Percentiles rank a stretch among this genome's conserved stretches.
phyloP scores from a whole-genome alignment of 768 basidiomycete species.

The Lenzites betulinus region DNA sequence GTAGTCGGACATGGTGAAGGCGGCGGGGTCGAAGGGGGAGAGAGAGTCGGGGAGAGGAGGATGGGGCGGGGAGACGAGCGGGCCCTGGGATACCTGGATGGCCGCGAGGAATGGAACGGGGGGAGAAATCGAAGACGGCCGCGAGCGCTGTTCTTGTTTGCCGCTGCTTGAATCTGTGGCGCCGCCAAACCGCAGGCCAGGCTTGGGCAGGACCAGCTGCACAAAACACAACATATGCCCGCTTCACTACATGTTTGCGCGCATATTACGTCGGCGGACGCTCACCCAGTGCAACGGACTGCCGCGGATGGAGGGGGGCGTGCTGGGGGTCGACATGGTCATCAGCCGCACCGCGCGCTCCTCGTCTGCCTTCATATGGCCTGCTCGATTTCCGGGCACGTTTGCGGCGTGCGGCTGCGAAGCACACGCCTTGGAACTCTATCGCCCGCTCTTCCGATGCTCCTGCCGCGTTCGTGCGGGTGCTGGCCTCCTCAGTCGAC shows the following conservation, averaged over 20 bases:
- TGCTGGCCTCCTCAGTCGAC: background rate
- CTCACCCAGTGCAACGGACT: conserved; percentile 26
- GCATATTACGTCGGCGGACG: background rate
- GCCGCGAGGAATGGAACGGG: conserved; percentile 36
- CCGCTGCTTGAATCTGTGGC: conserved; percentile 38
- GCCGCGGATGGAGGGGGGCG: conserved; percentile 18
- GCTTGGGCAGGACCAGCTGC: conserved; percentile 50
- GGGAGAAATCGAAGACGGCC: conserved; percentile 44
- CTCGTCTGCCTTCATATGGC: conserved; percentile 17
- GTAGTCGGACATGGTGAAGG: conserved; percentile 71
- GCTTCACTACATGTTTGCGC: background rate
- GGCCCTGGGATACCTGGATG: conserved; percentile 48
- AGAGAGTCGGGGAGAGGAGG: conserved; percentile 27
- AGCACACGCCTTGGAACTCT: conserved; percentile 6
- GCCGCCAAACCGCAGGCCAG: conserved; percentile 32
- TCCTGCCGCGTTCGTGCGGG: background rate
- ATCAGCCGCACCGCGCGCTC: conserved; percentile 12
- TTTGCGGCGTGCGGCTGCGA: conserved; percentile 20
- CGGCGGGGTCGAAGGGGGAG: conserved; percentile 23
- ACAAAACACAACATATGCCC: background rate
- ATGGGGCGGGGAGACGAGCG: conserved; percentile 1
- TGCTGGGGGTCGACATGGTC: conserved; percentile 20
- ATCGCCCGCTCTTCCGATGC: conserved; percentile 11
- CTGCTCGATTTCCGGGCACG: conserved; percentile 14
- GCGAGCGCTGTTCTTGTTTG: conserved; percentile 36